These are phyloP conservation scores for Quercus variabilis DNA, from an alignment of 306 rosid genomes.

Conservation along the genomic window DNA sequence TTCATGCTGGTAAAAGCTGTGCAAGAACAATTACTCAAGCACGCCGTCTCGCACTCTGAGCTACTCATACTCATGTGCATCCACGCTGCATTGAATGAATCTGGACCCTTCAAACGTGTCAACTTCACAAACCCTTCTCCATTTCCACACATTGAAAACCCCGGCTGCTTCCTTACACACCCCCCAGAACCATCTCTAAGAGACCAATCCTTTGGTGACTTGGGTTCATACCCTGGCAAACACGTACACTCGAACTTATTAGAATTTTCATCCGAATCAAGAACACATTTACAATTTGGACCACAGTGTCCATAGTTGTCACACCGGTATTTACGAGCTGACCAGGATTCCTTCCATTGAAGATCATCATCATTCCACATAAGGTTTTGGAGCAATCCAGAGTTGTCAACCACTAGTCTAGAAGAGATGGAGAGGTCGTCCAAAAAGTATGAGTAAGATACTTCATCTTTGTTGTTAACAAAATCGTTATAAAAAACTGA, in stretches of 20 bases:
- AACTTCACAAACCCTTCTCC: conserved; percentile 18
- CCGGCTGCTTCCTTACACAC: background rate
- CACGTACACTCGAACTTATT: background rate
- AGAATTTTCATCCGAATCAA: background rate
- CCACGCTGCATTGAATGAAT: background rate
- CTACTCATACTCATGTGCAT: background rate
- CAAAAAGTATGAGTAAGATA: background rate
- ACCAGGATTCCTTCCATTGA: background rate
- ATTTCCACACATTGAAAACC: background rate
- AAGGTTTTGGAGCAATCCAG: background rate
- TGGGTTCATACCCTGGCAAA: conserved; percentile 17
- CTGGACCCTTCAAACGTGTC: background rate
- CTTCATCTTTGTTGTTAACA: background rate
- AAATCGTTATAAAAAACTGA: no score
- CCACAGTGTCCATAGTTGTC: background rate
- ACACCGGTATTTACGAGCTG: background rate
- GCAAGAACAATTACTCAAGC: conserved; percentile 32
- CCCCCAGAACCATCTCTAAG: background rate
- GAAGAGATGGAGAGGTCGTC: background rate
- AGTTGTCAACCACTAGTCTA: background rate
- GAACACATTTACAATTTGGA: background rate
- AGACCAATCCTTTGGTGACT: background rate
- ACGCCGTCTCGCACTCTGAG: conserved; percentile 10
- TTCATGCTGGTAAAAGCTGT: conserved; percentile 20
- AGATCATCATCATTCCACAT: background rate